A percentile compares a stretch with the other conserved stretches of the same genome.
Conservation (phyloP, 495 filamentous ascomycete species). For the Penicillium antarcticum region DNA sequence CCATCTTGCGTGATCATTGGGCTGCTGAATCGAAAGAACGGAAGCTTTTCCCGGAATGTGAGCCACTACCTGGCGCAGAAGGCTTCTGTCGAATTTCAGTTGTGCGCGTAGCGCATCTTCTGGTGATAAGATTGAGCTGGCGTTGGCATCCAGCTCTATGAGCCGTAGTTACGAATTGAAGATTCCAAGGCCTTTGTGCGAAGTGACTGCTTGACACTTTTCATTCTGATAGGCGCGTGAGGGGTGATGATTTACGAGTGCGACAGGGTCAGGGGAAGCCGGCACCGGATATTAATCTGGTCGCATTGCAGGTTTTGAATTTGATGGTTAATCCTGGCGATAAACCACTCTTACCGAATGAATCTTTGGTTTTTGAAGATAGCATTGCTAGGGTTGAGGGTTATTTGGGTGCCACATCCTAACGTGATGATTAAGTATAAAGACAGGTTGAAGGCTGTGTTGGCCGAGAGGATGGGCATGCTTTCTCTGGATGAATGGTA, state of each 20-base stretch:
- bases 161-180: slow-evolving; percentile 16
- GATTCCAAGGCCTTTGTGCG: slow-evolving; percentile 7
- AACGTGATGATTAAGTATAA: slow-evolving; percentile 25
- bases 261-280: slow-evolving; percentile 31
- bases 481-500: no score
- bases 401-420: slow-evolving; percentile 40
- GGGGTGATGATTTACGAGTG: slow-evolving; percentile 34
- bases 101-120: slow-evolving; percentile 6
- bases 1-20: slow-evolving; percentile 30
- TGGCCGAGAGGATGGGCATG: no score
- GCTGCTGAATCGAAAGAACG: slow-evolving; percentile 18
- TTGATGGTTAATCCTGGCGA: slow-evolving; percentile 1
- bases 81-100: slow-evolving; percentile 27
- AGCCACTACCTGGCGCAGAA: slow-evolving; percentile 33
- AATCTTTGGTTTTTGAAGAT: slow-evolving; percentile 48
- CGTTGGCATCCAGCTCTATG: slow-evolving; percentile 17
- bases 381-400: slow-evolving; percentile 42
- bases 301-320: slow-evolving; percentile 34
- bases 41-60: slow-evolving; percentile 26
- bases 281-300: slow-evolving; percentile 35
- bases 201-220: slow-evolving; percentile 14
- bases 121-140: slow-evolving; percentile 10
- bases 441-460: slow-evolving; percentile 24
- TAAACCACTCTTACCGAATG: slow-evolving; percentile 17
- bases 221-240: slow-evolving; percentile 13